phyloP scores from a whole-genome alignment of 139 green algal genomes.

The Nannochloris sp. region DNA sequence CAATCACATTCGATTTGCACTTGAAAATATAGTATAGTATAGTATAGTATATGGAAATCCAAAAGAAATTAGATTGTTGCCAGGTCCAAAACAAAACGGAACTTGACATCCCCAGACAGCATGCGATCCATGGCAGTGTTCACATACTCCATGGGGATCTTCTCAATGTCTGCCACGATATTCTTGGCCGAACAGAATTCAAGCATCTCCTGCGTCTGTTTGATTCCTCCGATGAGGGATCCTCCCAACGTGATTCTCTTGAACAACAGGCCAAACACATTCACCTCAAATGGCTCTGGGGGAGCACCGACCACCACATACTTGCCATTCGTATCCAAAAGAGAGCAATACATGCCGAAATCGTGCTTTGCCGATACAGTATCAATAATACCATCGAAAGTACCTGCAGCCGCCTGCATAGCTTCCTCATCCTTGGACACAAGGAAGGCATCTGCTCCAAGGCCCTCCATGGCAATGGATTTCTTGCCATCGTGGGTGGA shows the following conservation, averaged over 20 bases:
- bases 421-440: slow-evolving; percentile 45
- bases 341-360: slow-evolving; percentile 29
- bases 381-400: slow-evolving; percentile 78
- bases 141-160: slow-evolving; percentile 27
- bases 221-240: slow-evolving; percentile 57
- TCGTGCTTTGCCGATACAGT: slow-evolving; percentile 66
- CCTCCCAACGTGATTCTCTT: slow-evolving; percentile 29
- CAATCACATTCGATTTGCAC: neutral
- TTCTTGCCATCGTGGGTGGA: slow-evolving; percentile 54
- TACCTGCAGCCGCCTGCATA: slow-evolving; percentile 38
- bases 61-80: neutral
- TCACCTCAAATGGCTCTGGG: slow-evolving; percentile 18
- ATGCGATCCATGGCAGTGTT: slow-evolving; percentile 62
- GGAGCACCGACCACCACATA: slow-evolving; percentile 41
- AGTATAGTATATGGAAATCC: no score
- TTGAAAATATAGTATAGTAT: neutral
- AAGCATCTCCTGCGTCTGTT: slow-evolving; percentile 71
- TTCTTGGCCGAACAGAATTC: slow-evolving; percentile 63
- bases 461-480: slow-evolving; percentile 48
- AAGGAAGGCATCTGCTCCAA: slow-evolving; percentile 57
- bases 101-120: slow-evolving; percentile 50
- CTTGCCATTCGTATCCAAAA: slow-evolving; percentile 36
- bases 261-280: slow-evolving; percentile 6
- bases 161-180: slow-evolving; percentile 40
- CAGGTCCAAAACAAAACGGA: slow-evolving; percentile 59